Base-by-base conservation (phyloP, 257 asterid genomes). In the Solanum ossicruentum region DNA sequence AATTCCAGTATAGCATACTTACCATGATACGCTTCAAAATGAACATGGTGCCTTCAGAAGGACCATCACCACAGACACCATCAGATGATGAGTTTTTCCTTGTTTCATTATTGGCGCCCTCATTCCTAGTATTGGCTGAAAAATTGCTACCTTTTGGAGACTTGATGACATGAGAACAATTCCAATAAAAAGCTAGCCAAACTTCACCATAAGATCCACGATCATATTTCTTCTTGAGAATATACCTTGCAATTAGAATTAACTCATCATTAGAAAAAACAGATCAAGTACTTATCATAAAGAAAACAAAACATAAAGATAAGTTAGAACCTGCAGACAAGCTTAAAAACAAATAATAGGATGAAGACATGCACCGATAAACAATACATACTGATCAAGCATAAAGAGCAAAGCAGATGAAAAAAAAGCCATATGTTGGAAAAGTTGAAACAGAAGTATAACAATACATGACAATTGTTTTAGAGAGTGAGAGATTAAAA, bases 121-220 rank as follows among this genome's bases (percentile, higher is more conserved):
- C 80, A 70, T 85, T 88, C 84, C 80, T 90, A 39, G 83, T 86
- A 82, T 52, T 85, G 85, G 69, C 86, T 18, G 86, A 86, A 63
- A 52, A 86, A 72, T 84, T 87, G 70, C 86, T 85, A 66, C 88
- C 86, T 41, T 54, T 90, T 82, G 88, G 86, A 84, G 85, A 86
- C 87, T 91, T 88, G 70, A 89, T 89, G 80, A 66, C 91, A 86
- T 91, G 94, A 84, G 98, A 94, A 87, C 97, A 93, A 72, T 97
- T 93, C 99, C 98, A 97, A 75, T 90, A 89, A 89, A 97, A 94
- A 88, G 99, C 99, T 84, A 97, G 93, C 99, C 99, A 97, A 89
- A 97, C 99, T 92, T 96, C 99, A 83, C 99, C 99, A 89, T 87
- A 96, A 43, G 98, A 95, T 88, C 99, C 99, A 81, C 97, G 98